Conservation (phyloP, 257 asterid species). For the Lycium ferocissimum region DNA sequence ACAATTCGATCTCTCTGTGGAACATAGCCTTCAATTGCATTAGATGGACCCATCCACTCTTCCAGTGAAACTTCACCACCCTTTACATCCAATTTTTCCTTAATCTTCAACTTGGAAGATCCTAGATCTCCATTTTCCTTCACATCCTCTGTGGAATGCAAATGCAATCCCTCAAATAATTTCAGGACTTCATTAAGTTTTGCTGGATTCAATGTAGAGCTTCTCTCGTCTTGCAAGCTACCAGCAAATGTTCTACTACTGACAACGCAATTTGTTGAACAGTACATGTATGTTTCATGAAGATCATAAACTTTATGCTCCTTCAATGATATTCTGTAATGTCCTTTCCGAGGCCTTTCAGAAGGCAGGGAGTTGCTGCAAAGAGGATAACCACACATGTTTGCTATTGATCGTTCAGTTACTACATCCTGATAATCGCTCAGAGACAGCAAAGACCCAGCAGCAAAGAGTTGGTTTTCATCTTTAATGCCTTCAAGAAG, state of each 20-base stretch:
- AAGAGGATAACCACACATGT: slow-evolving; percentile 86
- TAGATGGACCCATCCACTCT: slow-evolving; percentile 94
- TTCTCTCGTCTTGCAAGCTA: slow-evolving; percentile 72
- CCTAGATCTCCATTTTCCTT: slow-evolving; percentile 62
- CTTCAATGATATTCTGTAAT: slow-evolving; percentile 77
- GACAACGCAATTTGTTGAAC: slow-evolving; percentile 77
- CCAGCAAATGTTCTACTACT: slow-evolving; percentile 71
- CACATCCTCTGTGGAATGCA: slow-evolving; percentile 51
- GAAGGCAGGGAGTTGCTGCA: slow-evolving; percentile 66
- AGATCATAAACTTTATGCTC: slow-evolving; percentile 94
- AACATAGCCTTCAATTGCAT: slow-evolving; percentile 95
- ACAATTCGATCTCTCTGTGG: slow-evolving; percentile 57
- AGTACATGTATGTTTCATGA: slow-evolving; percentile 86
- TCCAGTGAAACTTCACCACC: slow-evolving; percentile 71
- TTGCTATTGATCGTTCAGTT: slow-evolving; percentile 74
- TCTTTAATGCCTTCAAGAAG: slow-evolving; percentile 82
- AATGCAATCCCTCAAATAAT: slow-evolving; percentile 53
- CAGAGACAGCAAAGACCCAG: slow-evolving; percentile 69
- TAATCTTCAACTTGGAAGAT: slow-evolving; percentile 65
- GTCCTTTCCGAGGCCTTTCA: slow-evolving; percentile 75
- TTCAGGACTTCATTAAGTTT: slow-evolving; percentile 63
- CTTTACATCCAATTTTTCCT: slow-evolving; percentile 60
- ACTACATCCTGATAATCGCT: slow-evolving; percentile 85
- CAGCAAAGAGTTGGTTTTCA: slow-evolving; percentile 65
- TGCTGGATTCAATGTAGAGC: slow-evolving; percentile 54